Conservation (phyloP, 2,329 filamentous ascomycete species). For the Calycina marina region DNA sequence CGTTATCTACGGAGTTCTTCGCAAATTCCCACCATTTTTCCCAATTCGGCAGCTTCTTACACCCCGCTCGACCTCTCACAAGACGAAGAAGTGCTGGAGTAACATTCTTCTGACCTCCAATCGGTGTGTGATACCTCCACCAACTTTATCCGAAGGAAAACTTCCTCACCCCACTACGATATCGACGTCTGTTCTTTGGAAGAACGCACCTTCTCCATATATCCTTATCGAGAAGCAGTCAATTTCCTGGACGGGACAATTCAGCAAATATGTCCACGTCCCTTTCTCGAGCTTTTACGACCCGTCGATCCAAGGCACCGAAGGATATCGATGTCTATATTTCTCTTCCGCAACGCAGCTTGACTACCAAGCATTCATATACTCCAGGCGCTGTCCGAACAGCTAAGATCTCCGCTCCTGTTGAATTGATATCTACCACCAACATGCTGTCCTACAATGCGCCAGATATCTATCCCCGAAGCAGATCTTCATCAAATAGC, state of each 20-base stretch:
- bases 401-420: conserved; percentile 71
- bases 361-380: conserved; percentile 18
- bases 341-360: conserved; percentile 14
- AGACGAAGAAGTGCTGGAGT: no score
- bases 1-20: no score
- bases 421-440: conserved; percentile 82
- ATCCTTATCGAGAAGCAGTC: no score
- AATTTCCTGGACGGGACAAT: conserved; percentile 3
- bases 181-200: no score
- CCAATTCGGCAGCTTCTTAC: no score
- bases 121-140: no score
- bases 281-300: conserved; percentile 60
- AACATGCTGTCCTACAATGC: conserved; percentile 95
- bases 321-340: conserved; percentile 8
- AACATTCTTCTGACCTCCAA: no score
- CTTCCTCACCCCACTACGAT: no score
- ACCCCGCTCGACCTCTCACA: no score
- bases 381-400: conserved; percentile 23
- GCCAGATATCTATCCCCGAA: conserved; percentile 50
- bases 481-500: conserved; percentile 10
- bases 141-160: no score
- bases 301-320: conserved; percentile 45
- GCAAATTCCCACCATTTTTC: no score
- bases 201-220: no score
- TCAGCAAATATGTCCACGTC: conserved; percentile 27